Base-by-base conservation (phyloP, 805 yeast genomes). In the Saccharomycopsis capsularis region DNA sequence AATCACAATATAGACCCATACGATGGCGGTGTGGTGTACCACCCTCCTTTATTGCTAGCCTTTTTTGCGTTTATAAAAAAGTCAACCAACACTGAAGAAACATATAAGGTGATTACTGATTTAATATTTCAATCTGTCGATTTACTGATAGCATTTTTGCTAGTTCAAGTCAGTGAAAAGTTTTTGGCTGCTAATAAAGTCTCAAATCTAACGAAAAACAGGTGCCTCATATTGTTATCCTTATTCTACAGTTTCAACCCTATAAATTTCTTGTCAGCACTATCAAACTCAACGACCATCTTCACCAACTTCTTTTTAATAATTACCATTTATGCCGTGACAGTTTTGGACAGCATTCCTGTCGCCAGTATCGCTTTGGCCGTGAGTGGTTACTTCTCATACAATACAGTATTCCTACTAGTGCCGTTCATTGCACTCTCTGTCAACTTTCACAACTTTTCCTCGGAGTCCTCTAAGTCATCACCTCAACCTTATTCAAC, bases 1-100 rank as follows among this genome's bases (percentile, higher is more conserved):
- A 62, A 69, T 2, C 74, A 80, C 57, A 72, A 71, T 19, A 68
- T 84, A 44, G 73, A 80, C 42, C 79, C 88, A 6, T 91, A 88
- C 59, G 78, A 78, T 53, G 96, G 97, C 7, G 95, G 95, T 22
- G 79, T 89, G 16, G 82, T 83, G 32, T 91, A 88, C 63, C 95
- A 88, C 57, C 80, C 95, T 2, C 96, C 96, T 3, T 60, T 89
- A 18, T 59, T 91, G 21, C 72, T 87, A 32, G 66, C 71, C 2
- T 51, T 78, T 1, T 70, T 82, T 60, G 67, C 73, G 9, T 42
- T 67, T 4, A 40, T 78, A 5, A 56, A 61, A n/a, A 32, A 35
- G 15, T 19, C 38, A 7, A 25, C 41, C 38, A 35, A 44, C 42
- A 59, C 18, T 19, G 38, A 22, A 32, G 41, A 13, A 2, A 46